phyloP scores from a whole-genome alignment of 1,139 yeast genomes.

The Meyerozyma smithsonii region DNA sequence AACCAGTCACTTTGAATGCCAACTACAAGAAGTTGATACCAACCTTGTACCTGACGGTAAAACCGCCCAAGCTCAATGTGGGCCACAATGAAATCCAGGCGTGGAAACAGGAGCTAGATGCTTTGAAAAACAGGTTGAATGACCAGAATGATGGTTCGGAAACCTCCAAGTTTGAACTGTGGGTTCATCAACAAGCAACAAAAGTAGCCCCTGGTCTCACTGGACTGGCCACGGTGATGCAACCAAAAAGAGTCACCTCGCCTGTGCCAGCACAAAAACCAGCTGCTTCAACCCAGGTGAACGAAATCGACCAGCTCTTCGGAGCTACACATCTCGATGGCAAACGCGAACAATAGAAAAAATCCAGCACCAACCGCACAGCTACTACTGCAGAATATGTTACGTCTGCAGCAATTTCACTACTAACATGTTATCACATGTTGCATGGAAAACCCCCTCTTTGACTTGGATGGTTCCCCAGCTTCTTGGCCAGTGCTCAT shows the following conservation, averaged over 20 bases:
- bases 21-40: conserved; percentile 40
- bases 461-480: too few relatives aligned
- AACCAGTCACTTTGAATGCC: conserved; percentile 50
- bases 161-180: conserved; percentile 19
- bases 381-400: too few relatives aligned
- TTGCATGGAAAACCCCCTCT: too few relatives aligned
- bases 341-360: too few relatives aligned
- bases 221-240: conserved; percentile 27
- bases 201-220: conserved; percentile 43
- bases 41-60: conserved; percentile 26
- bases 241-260: conserved; percentile 20
- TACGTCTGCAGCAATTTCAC: neutral
- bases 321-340: conserved; percentile 11
- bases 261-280: conserved; percentile 4
- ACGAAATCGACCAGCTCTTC: conserved; percentile 28
- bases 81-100: conserved; percentile 21
- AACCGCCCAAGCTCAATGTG: conserved; percentile 37
- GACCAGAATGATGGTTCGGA: conserved; percentile 11
- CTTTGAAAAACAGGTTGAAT: conserved; percentile 1
- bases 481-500: too few relatives aligned
- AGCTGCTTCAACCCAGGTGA: conserved; percentile 11
- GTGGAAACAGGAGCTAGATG: conserved; percentile 27
- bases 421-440: too few relatives aligned
- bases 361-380: too few relatives aligned
- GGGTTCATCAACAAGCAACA: conserved; percentile 32